Evolutionary conservation across 305 asterid species (phyloP).

Genomic region (Euphrasia arctica): DNA sequence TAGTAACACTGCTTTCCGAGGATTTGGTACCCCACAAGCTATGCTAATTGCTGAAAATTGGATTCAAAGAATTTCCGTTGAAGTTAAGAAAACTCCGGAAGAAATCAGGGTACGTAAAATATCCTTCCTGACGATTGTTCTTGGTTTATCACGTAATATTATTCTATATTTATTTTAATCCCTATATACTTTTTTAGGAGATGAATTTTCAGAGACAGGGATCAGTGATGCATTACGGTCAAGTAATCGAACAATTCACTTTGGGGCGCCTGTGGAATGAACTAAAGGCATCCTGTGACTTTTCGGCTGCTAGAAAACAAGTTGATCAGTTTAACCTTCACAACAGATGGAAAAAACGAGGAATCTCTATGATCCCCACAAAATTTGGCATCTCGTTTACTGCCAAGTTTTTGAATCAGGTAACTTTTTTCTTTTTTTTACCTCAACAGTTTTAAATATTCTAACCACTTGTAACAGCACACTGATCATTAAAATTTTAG

Average conservation of each 20-base stretch:
- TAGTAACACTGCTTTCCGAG: slow-evolving; percentile 96
- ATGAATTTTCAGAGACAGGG: slow-evolving; percentile 87
- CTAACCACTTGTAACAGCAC: neutral
- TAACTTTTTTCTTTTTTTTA: slow-evolving; percentile 26
- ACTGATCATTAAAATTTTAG: neutral
- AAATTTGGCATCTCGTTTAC: slow-evolving; percentile 95
- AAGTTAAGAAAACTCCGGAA: slow-evolving; percentile 77
- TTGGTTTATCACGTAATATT: neutral
- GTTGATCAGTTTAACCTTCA: slow-evolving; percentile 62
- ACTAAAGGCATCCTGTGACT: slow-evolving; percentile 57
- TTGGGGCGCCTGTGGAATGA: slow-evolving; percentile 79
- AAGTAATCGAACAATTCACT: slow-evolving; percentile 58
- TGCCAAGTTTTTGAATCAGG: slow-evolving; percentile 92
- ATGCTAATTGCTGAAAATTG: slow-evolving; percentile 95
- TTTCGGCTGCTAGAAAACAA: slow-evolving; percentile 50
- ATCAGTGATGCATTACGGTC: slow-evolving; percentile 77
- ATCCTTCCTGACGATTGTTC: slow-evolving; percentile 1
- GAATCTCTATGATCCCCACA: slow-evolving; percentile 80
- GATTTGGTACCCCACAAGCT: slow-evolving; percentile 98
- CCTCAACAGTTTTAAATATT: neutral
- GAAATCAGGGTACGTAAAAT: slow-evolving; percentile 66
- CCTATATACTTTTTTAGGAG: slow-evolving; percentile 52
- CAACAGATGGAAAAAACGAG: slow-evolving; percentile 90
- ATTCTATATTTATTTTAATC: neutral
- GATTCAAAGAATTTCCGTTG: slow-evolving; percentile 87